These are phyloP conservation scores for Scheffersomyces coipomensis DNA, from an alignment of 805 yeast genomes.

Conservation along the genomic window DNA sequence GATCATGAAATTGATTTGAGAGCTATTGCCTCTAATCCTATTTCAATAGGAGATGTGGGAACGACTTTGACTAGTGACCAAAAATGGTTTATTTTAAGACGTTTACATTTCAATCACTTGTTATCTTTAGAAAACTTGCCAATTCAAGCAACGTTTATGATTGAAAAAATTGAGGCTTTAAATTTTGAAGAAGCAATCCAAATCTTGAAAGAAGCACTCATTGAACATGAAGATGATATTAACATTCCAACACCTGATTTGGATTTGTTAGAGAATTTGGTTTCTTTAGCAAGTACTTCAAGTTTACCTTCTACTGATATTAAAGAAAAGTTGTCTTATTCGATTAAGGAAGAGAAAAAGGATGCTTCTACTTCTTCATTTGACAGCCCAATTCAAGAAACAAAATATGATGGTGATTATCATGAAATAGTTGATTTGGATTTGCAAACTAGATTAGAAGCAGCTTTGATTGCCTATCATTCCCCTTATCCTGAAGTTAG, in stretches of 20 bases:
- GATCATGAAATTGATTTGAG: slow-evolving; percentile 12
- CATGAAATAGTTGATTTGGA: slow-evolving; percentile 8
- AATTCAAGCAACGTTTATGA: slow-evolving; percentile 22
- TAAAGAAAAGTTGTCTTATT: background rate
- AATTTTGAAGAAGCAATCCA: slow-evolving; percentile 19
- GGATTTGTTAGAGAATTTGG: slow-evolving; percentile 19
- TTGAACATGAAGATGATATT: slow-evolving; percentile 28
- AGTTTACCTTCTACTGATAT: background rate
- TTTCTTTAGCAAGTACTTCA: slow-evolving; percentile 1
- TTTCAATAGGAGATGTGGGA: slow-evolving; percentile 24
- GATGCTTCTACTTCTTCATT: background rate
- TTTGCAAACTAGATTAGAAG: slow-evolving; percentile 36
- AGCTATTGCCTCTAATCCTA: slow-evolving; percentile 18
- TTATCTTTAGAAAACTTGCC: slow-evolving; percentile 31
- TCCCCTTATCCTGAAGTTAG: slow-evolving; percentile 33
- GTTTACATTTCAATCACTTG: slow-evolving; percentile 24
- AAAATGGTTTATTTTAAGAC: slow-evolving; percentile 24
- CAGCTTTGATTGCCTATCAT: slow-evolving; percentile 34
- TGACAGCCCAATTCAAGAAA: background rate
- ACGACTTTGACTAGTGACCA: slow-evolving; percentile 19
- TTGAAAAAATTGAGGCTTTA: slow-evolving; percentile 26
- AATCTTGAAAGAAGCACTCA: slow-evolving; percentile 25
- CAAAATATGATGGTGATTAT: background rate
- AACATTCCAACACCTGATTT: slow-evolving; percentile 30
- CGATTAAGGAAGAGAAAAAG: background rate